These are phyloP conservation scores for Amylocarpus encephaloides DNA, from an alignment of 2,329 filamentous ascomycete species.

Conservation along the genomic window DNA sequence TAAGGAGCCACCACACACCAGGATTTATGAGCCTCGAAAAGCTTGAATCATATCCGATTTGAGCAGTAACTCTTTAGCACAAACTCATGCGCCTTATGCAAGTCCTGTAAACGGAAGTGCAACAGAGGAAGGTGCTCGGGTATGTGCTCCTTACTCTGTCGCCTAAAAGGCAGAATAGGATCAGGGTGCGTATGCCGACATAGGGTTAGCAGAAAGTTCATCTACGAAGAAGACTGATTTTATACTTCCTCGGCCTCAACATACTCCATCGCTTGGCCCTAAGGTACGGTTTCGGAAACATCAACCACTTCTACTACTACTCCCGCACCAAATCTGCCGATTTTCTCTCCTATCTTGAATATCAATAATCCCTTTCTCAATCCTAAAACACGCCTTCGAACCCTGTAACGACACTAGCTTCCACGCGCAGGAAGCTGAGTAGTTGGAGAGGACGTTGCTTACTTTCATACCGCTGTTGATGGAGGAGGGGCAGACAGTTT, in stretches of 20 bases:
- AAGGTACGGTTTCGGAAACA: not conserved
- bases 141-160: not conserved
- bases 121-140: constrained; percentile 9
- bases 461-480: constrained; percentile 6
- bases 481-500: not conserved
- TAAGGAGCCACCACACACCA: no score
- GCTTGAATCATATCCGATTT: not conserved
- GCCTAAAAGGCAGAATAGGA: not conserved
- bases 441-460: constrained; percentile 8
- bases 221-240: constrained; percentile 7
- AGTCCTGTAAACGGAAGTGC: constrained; percentile 12
- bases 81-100: constrained; percentile 9
- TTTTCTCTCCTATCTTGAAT: not conserved
- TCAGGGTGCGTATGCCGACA: not conserved
- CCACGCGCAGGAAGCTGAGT: constrained; percentile 2
- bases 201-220: constrained; percentile 7
- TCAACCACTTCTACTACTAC: not conserved
- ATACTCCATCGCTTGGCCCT: not conserved
- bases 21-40: not conserved
- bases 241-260: not conserved
- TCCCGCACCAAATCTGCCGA: not conserved
- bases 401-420: constrained; percentile 2
- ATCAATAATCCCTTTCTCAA: constrained; percentile 6
- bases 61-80: constrained; percentile 33
- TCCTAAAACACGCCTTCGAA: constrained; percentile 8